Evolutionary conservation across 192 early-diverging fungal species (phyloP).

Genomic region (Podila verticillata): DNA sequence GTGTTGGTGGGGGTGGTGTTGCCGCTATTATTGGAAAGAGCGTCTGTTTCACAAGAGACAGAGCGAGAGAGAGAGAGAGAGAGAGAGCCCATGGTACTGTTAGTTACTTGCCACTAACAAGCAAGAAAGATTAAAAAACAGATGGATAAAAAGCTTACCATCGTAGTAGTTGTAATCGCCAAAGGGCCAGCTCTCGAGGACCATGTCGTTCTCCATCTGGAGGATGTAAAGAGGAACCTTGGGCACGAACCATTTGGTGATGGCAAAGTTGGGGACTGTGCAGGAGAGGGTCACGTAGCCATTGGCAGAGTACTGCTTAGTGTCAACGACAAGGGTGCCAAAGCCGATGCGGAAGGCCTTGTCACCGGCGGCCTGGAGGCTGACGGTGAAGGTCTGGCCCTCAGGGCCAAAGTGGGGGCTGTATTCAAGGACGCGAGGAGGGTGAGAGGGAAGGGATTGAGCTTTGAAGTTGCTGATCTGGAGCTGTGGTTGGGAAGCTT

Average conservation of each 20-base stretch:
- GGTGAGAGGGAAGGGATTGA: slow-evolving; percentile 22
- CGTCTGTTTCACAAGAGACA: not conserved
- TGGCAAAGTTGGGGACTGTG: slow-evolving; percentile 52
- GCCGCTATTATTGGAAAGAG: not conserved
- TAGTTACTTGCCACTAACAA: no score
- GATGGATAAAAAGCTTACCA: slow-evolving; percentile 5
- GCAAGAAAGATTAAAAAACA: not conserved
- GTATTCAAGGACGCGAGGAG: slow-evolving; percentile 55
- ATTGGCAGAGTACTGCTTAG: slow-evolving; percentile 56
- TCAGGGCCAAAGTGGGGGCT: slow-evolving; percentile 51
- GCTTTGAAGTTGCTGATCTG: slow-evolving; percentile 7
- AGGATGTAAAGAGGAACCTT: slow-evolving; percentile 59
- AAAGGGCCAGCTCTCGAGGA: slow-evolving; percentile 54
- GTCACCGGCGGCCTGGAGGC: slow-evolving; percentile 40
- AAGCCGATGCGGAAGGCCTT: slow-evolving; percentile 55
- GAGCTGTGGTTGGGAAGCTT: not conserved
- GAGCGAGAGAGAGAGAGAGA: not conserved
- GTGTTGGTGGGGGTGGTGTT: not conserved
- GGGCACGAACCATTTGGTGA: slow-evolving; percentile 44
- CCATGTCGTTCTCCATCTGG: slow-evolving; percentile 52
- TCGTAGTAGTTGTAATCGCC: slow-evolving; percentile 56
- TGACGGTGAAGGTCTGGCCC: slow-evolving; percentile 42
- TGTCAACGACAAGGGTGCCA: slow-evolving; percentile 61
- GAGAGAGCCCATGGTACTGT: not conserved
- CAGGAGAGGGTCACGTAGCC: slow-evolving; percentile 55